phyloP scores from a whole-genome alignment of 495 filamentous ascomycete genomes.

The Pseudoneurospora amorphoporcata region DNA sequence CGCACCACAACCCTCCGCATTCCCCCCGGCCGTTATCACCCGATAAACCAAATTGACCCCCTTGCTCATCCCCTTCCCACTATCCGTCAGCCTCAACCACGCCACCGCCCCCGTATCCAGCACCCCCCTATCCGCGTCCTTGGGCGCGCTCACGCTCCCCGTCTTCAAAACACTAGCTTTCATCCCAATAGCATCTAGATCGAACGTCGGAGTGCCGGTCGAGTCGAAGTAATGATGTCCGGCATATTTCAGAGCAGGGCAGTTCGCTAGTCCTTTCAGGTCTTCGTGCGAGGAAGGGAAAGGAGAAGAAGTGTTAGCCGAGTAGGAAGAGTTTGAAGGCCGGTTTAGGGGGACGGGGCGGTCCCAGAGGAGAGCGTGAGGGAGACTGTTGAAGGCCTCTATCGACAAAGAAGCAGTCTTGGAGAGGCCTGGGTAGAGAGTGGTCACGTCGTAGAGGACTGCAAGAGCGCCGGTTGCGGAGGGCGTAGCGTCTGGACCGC shows the following conservation, averaged over 20 bases:
- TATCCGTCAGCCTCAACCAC: conserved; percentile 52
- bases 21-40: conserved; percentile 57
- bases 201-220: conserved; percentile 44
- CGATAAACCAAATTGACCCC: conserved; percentile 52
- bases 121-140: conserved; percentile 31
- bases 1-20: conserved; percentile 36
- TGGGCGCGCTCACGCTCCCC: conserved; percentile 41
- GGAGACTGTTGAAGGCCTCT: conserved; percentile 18
- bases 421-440: conserved; percentile 33
- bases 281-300: conserved; percentile 27
- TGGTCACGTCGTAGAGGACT: conserved; percentile 51
- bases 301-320: conserved; percentile 26
- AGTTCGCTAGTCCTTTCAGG: conserved; percentile 15
- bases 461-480: conserved; percentile 51
- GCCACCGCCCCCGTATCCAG: conserved; percentile 43
- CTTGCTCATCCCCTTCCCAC: conserved; percentile 29
- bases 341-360: conserved; percentile 30
- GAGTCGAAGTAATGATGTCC: conserved; percentile 60
- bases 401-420: conserved; percentile 13
- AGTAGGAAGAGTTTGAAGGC: conserved; percentile 18
- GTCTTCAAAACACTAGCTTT: conserved; percentile 37
- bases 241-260: conserved; percentile 27
- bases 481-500: conserved; percentile 14
- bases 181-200: conserved; percentile 30
- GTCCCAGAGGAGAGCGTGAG: conserved; percentile 22